Percentiles rank a stretch among this genome's conserved stretches.
phyloP scores from a whole-genome alignment of 225 moss, liverwort and hornwort genomes.

The Pseudoscleropodium purum region DNA sequence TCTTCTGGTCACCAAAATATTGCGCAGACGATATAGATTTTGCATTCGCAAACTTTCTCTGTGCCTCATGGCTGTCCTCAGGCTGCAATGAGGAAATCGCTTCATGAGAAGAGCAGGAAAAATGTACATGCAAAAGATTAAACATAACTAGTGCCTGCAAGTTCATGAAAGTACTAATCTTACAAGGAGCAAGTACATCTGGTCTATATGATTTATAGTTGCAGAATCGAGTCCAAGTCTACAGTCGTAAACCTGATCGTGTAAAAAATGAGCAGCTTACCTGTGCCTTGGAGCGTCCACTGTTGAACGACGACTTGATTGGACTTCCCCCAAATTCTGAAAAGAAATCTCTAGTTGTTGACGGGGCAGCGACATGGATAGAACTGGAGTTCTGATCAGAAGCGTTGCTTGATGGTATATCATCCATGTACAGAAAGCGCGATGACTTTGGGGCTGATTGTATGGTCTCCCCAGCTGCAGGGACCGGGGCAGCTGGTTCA shows the following conservation, averaged over 20 bases:
- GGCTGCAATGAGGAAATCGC: constrained; percentile 31
- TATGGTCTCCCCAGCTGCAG: constrained; percentile 30
- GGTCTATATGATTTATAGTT: background rate
- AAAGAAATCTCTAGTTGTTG: constrained; percentile 67
- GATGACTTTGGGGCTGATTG: constrained; percentile 75
- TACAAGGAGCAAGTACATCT: background rate
- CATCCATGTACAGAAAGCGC: constrained; percentile 84
- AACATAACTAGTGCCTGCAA: background rate
- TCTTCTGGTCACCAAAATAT: constrained; percentile 72
- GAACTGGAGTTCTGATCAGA: constrained; percentile 34
- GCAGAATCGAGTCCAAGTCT: background rate
- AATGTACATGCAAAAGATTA: background rate
- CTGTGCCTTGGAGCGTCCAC: constrained; percentile 54
- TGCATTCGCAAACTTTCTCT: constrained; percentile 88
- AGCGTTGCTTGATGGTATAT: constrained; percentile 35
- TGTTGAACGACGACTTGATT: constrained; percentile 39
- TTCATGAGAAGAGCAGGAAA: background rate
- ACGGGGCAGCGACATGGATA: constrained; percentile 77
- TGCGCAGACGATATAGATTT: constrained; percentile 98
- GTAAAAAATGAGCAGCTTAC: constrained; percentile 15
- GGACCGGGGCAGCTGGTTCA: constrained; percentile 48
- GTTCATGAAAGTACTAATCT: background rate
- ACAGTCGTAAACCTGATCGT: background rate
- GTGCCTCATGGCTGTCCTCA: constrained; percentile 84
- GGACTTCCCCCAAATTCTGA: constrained; percentile 58